Base-by-base conservation (phyloP, 2,329 filamentous ascomycete species). In the Didymella exigua region DNA sequence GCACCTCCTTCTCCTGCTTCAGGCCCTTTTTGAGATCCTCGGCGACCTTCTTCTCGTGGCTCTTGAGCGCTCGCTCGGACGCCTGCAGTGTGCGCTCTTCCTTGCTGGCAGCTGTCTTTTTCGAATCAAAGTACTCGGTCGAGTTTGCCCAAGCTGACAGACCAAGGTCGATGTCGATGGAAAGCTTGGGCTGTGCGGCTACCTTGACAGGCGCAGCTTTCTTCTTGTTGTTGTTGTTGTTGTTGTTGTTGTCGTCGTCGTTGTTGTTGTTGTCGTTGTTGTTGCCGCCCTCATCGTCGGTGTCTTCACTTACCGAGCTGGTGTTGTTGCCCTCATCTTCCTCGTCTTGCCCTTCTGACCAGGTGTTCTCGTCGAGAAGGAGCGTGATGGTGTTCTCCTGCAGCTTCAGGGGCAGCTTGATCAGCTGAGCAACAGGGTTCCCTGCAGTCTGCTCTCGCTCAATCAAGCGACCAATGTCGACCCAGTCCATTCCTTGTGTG, bases 401-500 rank as follows among this genome's bases (percentile, higher is more conserved):
- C 3, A 99, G 81, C 66, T 96, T 96, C 45, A 99, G 77, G 0
- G 95, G 93, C 16, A 96, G 78, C 70, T 89, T 90, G 68, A 99
- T 96, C 38, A 92, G 87, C 54, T 89, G 84, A 1, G 95, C 95
- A 7, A 99, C 92, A 0, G 90, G 86, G 62, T 99, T 99, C 24
- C 86, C 82, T 43, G 87, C 82, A 57, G 81, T 86, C 72, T 96
- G 90, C 72, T 98, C 93, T 62, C 91, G 85, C 71, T 96, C 91
- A 47, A 99, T 90, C 58, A 99, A 78, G 54, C 89, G 89, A 9
- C 85, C 91, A 66, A 98, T 93, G 62, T 97, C 90, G 10, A 91
- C 86, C 95, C 95, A 99, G 67, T 99, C 95, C 92, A 98, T 98
- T 10, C 93, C 93, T 69, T 96, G 91, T 5, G 86, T 86, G 56